Conservation (phyloP, 2,329 filamentous ascomycete genomes). For the Thielaviopsis euricoi region DNA sequence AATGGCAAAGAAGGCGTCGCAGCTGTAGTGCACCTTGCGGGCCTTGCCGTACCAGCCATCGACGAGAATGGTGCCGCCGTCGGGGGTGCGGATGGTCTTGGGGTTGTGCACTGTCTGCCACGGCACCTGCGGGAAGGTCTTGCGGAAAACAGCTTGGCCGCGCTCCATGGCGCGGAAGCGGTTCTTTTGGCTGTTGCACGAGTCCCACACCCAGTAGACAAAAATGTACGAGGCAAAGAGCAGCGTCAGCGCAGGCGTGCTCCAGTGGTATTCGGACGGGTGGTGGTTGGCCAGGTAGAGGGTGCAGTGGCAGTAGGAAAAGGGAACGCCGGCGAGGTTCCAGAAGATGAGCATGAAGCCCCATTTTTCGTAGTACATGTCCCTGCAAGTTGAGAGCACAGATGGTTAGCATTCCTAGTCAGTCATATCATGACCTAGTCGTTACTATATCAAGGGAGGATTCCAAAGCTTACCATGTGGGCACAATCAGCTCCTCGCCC, state of each 20-base stretch:
- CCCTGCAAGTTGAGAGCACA: slow-evolving; percentile 27
- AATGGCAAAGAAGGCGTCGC: slow-evolving; percentile 32
- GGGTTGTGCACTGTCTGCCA: slow-evolving; percentile 75
- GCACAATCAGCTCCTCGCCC: slow-evolving; percentile 78
- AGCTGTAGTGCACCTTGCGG: slow-evolving; percentile 42
- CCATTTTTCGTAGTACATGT: slow-evolving; percentile 96
- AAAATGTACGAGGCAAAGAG: slow-evolving; percentile 61
- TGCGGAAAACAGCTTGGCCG: slow-evolving; percentile 52
- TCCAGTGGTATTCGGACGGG: slow-evolving; percentile 62
- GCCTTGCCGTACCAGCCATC: slow-evolving; percentile 74
- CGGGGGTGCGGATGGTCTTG: slow-evolving; percentile 54
- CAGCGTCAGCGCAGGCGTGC: slow-evolving; percentile 45
- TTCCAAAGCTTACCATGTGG: slow-evolving; percentile 47
- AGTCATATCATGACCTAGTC: too few relatives aligned
- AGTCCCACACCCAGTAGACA: slow-evolving; percentile 86
- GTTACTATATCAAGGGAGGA: not conserved
- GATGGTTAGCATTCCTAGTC: not conserved
- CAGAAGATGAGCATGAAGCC: slow-evolving; percentile 98
- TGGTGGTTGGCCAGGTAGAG: slow-evolving; percentile 76
- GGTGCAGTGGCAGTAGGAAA: slow-evolving; percentile 87
- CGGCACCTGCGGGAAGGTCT: slow-evolving; percentile 77
- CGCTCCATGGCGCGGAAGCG: slow-evolving; percentile 69
- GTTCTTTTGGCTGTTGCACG: slow-evolving; percentile 86
- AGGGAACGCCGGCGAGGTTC: slow-evolving; percentile 81
- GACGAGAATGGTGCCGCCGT: slow-evolving; percentile 60